Percentiles rank a stretch among this genome's conserved stretches.
phyloP scores from a whole-genome alignment of 306 rosid genomes.

The Quercus aquifolioides region DNA sequence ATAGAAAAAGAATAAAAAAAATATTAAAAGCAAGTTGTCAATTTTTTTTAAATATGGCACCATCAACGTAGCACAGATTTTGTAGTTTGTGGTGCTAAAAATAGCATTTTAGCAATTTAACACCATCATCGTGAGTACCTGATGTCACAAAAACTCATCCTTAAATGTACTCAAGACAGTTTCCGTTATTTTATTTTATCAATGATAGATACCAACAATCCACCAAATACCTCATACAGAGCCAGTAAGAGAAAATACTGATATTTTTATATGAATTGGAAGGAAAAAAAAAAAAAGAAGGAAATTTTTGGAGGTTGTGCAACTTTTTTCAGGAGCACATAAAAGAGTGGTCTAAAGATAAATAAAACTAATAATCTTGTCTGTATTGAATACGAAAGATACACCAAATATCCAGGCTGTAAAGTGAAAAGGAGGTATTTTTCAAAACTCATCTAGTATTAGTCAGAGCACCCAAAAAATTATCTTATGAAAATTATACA shows the following conservation, averaged over 20 bases:
- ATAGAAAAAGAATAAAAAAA: too few species aligned
- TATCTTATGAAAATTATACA: not conserved
- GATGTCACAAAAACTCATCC: not conserved
- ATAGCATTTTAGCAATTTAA: too few species aligned
- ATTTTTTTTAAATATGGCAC: too few species aligned
- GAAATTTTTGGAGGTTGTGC: not conserved
- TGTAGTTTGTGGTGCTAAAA: too few species aligned
- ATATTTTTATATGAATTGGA: not conserved
- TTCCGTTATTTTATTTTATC: not conserved
- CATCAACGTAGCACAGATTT: too few species aligned
- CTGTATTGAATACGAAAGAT: not conserved
- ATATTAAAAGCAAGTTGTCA: too few species aligned
- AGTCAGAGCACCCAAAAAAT: not conserved
- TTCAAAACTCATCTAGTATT: not conserved
- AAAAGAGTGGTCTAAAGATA: not conserved
- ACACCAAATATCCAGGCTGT: not conserved
- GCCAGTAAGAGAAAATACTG: not conserved
- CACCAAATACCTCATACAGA: not conserved
- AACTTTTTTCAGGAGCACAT: not conserved
- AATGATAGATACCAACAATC: not conserved
- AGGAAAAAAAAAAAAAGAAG: not conserved
- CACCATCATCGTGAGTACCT: too few species aligned
- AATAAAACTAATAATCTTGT: not conserved
- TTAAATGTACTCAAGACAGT: not conserved
- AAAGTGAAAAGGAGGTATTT: not conserved